Conservation (phyloP, 2,329 filamentous ascomycete species). For the Aspergillus texensis region DNA sequence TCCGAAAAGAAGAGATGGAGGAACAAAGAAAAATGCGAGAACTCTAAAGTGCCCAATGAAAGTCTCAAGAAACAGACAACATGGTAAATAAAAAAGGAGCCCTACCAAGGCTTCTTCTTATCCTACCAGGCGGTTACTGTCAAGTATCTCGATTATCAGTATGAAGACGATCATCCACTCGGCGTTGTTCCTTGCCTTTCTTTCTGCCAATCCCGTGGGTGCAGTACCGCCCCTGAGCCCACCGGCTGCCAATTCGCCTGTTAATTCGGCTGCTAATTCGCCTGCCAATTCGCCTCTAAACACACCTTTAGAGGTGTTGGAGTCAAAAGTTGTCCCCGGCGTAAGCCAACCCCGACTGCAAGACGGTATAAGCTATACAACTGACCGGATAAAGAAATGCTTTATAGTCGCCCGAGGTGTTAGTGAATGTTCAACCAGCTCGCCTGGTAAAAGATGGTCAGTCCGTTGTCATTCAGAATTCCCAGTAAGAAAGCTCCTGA, state of each 20-base stretch:
- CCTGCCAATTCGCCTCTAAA: not conserved
- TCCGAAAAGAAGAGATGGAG: not conserved
- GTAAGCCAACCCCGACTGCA: not conserved
- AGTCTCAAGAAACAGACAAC: too few species aligned
- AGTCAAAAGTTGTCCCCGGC: not conserved
- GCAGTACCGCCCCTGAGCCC: not conserved
- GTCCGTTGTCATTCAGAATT: not conserved
- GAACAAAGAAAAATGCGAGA: not conserved
- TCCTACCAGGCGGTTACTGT: not conserved
- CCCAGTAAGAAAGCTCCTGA: not conserved
- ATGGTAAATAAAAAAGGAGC: not conserved
- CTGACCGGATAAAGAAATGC: not conserved
- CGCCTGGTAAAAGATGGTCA: too few species aligned
- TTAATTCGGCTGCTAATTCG: not conserved
- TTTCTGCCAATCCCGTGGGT: not conserved
- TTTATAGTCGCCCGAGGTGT: too few species aligned
- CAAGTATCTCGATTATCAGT: not conserved
- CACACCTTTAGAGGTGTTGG: not conserved
- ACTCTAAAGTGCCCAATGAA: not conserved
- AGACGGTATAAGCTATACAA: not conserved
- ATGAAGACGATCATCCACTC: not conserved
- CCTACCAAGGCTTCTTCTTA: not conserved
- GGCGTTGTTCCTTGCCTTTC: not conserved
- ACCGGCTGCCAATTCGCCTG: not conserved
- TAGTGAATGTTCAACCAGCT: too few species aligned